Evolutionary conservation across 2,329 filamentous ascomycete species (phyloP).

Genomic region (Chrysoporthe puriensis): DNA sequence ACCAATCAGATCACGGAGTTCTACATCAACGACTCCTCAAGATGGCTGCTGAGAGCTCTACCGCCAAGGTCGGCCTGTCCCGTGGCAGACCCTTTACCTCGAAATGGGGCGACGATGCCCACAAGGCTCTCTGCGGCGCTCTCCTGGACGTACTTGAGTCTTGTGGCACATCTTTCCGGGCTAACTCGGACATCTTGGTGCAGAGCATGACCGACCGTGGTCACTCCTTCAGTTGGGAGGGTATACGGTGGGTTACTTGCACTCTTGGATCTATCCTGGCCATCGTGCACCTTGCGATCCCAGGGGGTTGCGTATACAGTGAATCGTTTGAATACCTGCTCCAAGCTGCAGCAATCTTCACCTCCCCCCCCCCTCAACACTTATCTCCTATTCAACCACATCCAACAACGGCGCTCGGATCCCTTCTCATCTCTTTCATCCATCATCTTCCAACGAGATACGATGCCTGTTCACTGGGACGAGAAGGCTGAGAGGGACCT

Average conservation of each 20-base stretch:
- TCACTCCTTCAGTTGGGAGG: slow-evolving; percentile 48
- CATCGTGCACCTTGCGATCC: not conserved
- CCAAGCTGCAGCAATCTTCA: not conserved
- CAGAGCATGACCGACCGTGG: slow-evolving; percentile 39
- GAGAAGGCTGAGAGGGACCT: not conserved
- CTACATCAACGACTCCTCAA: not conserved
- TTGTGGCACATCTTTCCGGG: slow-evolving; percentile 25
- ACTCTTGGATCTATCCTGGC: not conserved
- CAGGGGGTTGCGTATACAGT: not conserved
- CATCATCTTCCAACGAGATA: not conserved
- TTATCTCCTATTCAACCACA: not conserved
- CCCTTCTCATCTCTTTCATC: not conserved
- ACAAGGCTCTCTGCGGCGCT: slow-evolving; percentile 31
- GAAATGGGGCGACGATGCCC: slow-evolving; percentile 34
- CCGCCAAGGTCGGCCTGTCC: not conserved
- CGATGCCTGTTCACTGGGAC: not conserved
- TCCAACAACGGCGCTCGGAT: not conserved
- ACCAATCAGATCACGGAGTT: not conserved
- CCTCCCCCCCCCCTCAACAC: not conserved
- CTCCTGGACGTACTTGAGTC: slow-evolving; percentile 29
- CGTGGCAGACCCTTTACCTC: not conserved
- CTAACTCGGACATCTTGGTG: slow-evolving; percentile 39
- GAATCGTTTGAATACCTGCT: not conserved
- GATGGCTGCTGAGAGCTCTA: not conserved
- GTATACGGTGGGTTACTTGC: slow-evolving; percentile 44